Base-by-base conservation (phyloP, 2,329 filamentous ascomycete genomes). In the Rugonectria rugulosa region DNA sequence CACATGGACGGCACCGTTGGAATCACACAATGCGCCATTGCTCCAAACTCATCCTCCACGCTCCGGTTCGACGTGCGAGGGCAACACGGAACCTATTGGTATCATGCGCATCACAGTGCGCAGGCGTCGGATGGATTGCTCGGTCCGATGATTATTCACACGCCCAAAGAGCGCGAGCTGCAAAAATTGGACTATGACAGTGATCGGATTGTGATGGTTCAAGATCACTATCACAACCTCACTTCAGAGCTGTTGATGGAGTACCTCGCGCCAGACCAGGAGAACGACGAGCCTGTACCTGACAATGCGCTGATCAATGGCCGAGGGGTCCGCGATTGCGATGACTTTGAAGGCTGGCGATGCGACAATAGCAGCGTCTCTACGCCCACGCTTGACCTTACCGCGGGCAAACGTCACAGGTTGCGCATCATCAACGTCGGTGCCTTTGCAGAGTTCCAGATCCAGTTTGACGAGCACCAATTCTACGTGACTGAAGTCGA, bases 1-100 rank as follows among this genome's bases (percentile, higher is more conserved):
- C 80, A 81, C 53, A 90, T 91, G 87, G 90, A 94, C 65, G 90
- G 90, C 0, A 82, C 88, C 2, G 78, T 85, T 0, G 87, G 84
- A 29, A 80, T 90, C 5, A 88, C 83, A 0, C 88, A 90, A 68
- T 90, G 87, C 58, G 80, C 83, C 0, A 87, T 92, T 41, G 79
- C 84, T 0, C 85, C 88, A 0, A 85, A 84, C 1, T 74, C 78
- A 2, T 83, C 77, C 1, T 88, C 89, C 59, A 85, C 81, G 0
- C 92, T 92, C 69, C 82, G 82, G 14, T 92, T 92, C 68, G 84
- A 83, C 0, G 80, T 89, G n/a, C 69, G 69, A 9, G 73, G 72
- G 0, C 81, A 84, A 53, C 75, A 74, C 6, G 80, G 79, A 2
- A 84, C 75, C 0, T 77, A 84, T 54, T 76, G 74, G 70, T 91